Conservation (phyloP, 495 filamentous ascomycete genomes). For the Penicillium psychrofluorescens region DNA sequence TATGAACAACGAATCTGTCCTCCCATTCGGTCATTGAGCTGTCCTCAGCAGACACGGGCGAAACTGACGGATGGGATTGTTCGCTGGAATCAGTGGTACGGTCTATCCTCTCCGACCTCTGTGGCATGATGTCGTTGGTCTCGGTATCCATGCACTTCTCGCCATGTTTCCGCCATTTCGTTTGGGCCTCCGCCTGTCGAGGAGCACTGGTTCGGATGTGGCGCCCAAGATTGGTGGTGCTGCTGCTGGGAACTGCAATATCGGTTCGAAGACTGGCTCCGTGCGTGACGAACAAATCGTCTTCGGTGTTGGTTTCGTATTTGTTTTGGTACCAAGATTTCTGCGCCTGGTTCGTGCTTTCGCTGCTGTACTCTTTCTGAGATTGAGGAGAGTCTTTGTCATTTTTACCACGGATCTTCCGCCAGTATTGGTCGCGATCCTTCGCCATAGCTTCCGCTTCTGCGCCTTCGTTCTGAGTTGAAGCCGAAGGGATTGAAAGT, state of each 20-base stretch:
- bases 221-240: slow-evolving; percentile 4
- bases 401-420: slow-evolving; percentile 21
- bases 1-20: slow-evolving; percentile 41
- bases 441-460: slow-evolving; percentile 11
- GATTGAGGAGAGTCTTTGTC: slow-evolving; percentile 22
- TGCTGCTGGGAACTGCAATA: slow-evolving; percentile 18
- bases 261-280: slow-evolving; percentile 22
- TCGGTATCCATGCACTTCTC: slow-evolving; percentile 19
- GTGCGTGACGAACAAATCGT: slow-evolving; percentile 12
- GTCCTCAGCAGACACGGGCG: slow-evolving; percentile 25
- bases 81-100: slow-evolving; percentile 21
- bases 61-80: slow-evolving; percentile 25
- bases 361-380: slow-evolving; percentile 8
- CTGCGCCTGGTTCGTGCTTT: slow-evolving; percentile 15
- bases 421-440: slow-evolving; percentile 25
- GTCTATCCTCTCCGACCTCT: slow-evolving; percentile 13
- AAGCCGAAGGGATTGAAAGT: slow-evolving; percentile 3
- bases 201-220: slow-evolving; percentile 2
- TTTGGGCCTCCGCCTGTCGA: slow-evolving; percentile 7
- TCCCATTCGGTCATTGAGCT: slow-evolving; percentile 33
- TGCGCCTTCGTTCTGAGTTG: slow-evolving; percentile 6
- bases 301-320: slow-evolving; percentile 2
- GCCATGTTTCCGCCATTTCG: slow-evolving; percentile 17
- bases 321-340: slow-evolving; percentile 5
- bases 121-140: slow-evolving; percentile 7